Evolutionary conservation across 169 alveolate genomes (phyloP).

Genomic region (Plasmodium sp.): DNA sequence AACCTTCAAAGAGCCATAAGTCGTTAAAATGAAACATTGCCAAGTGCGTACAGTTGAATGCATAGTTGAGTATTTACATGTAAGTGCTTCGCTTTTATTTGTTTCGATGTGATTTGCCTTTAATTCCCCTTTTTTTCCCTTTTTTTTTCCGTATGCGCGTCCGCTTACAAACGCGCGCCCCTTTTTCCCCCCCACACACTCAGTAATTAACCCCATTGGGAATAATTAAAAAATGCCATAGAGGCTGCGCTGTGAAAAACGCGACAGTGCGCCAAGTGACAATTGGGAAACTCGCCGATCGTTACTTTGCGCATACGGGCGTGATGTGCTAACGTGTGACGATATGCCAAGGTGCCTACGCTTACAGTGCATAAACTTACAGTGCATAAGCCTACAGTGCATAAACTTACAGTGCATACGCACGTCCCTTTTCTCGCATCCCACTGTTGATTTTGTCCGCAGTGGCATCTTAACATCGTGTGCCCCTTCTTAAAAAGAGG

Average conservation of each 20-base stretch:
- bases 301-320: neutral
- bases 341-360: neutral
- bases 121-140: neutral
- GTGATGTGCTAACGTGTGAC: neutral
- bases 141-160: neutral
- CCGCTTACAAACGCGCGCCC: neutral
- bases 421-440: neutral
- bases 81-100: neutral
- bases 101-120: neutral
- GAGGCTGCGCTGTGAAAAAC: neutral
- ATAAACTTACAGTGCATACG: neutral
- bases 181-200: neutral
- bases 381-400: too few species aligned
- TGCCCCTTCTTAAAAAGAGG: neutral
- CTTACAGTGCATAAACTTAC: too few species aligned
- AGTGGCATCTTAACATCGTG: neutral
- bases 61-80: neutral
- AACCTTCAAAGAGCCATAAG: neutral
- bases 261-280: neutral
- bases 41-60: neutral
- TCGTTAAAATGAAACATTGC: neutral
- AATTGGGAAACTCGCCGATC: neutral
- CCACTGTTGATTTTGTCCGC: neutral
- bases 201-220: neutral
- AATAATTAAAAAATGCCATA: neutral